phyloP scores from a whole-genome alignment of 2,329 filamentous ascomycete species.

The Huntiella abstrusa region DNA sequence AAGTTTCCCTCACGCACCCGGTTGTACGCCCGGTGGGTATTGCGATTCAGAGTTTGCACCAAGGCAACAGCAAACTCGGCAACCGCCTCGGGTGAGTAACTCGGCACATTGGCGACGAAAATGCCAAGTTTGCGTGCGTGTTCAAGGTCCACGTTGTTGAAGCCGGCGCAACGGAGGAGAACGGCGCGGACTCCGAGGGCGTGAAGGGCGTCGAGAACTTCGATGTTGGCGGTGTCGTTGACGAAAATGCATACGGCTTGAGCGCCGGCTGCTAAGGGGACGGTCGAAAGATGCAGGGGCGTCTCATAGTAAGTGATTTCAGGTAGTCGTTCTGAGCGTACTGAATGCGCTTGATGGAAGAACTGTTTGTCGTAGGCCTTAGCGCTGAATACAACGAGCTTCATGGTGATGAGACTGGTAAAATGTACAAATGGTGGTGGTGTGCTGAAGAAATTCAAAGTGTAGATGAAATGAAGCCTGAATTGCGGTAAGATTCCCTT shows the following conservation, averaged over 20 bases:
- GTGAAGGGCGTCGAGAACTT: conserved; percentile 32
- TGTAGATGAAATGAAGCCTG: too few species aligned
- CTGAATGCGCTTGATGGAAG: conserved; percentile 25
- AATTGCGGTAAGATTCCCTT: too few species aligned
- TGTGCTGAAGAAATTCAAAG: too few species aligned
- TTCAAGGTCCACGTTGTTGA: conserved; percentile 45
- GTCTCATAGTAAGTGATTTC: conserved; percentile 40
- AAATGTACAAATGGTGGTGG: too few species aligned
- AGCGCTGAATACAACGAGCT: conserved; percentile 44
- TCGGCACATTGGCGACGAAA: conserved; percentile 46
- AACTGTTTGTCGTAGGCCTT: conserved; percentile 44
- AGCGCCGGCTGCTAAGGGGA: conserved; percentile 29
- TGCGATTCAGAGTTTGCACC: conserved; percentile 47
- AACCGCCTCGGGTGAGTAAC: conserved; percentile 50
- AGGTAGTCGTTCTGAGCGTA: conserved; percentile 17
- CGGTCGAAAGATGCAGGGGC: conserved; percentile 35
- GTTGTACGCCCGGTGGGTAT: conserved; percentile 49
- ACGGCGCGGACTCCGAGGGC: conserved; percentile 34
- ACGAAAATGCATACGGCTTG: conserved; percentile 49
- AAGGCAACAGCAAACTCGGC: conserved; percentile 52
- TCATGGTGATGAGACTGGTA: conserved; percentile 22
- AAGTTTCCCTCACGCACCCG: conserved; percentile 52
- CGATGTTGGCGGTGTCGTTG: conserved; percentile 37
- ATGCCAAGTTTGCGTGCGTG: conserved; percentile 34
- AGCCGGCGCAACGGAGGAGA: conserved; percentile 48